Percentiles rank a stretch among this genome's conserved stretches.
phyloP scores from a whole-genome alignment of 2,329 filamentous ascomycete species.

The Decorospora gaudefroyi region DNA sequence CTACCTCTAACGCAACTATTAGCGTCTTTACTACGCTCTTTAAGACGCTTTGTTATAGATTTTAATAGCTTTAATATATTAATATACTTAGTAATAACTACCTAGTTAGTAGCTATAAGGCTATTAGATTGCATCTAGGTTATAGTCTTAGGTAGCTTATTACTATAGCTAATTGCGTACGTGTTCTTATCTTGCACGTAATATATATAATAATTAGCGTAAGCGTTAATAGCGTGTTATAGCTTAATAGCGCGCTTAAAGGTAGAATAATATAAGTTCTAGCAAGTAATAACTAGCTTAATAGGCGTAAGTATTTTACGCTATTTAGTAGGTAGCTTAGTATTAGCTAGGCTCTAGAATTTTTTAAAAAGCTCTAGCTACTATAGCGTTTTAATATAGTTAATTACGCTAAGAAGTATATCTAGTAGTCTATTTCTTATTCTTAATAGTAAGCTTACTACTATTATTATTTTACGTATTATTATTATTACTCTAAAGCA shows the following conservation, averaged over 20 bases:
- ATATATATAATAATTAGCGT: background rate
- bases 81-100: too few relatives aligned
- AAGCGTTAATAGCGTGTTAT: background rate
- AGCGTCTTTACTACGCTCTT: background rate
- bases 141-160: background rate
- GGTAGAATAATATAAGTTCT: background rate
- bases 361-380: conserved; percentile 7
- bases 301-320: background rate
- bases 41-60: too few relatives aligned
- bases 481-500: background rate
- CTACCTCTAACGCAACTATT: too few relatives aligned
- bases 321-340: background rate
- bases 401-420: conserved; percentile 2
- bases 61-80: too few relatives aligned
- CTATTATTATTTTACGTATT: conserved; percentile 1
- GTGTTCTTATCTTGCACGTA: background rate
- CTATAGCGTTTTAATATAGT: conserved; percentile 12
- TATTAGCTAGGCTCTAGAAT: conserved; percentile 2
- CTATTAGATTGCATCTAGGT: background rate
- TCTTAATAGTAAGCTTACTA: background rate
- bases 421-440: conserved; percentile 1
- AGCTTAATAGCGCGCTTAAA: conserved; percentile 5
- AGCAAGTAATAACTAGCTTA: conserved; percentile 3
- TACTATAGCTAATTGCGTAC: background rate
- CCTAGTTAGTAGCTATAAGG: too few relatives aligned